Conservation (phyloP, 805 yeast genomes). For the Martiniozyma abietophila region DNA sequence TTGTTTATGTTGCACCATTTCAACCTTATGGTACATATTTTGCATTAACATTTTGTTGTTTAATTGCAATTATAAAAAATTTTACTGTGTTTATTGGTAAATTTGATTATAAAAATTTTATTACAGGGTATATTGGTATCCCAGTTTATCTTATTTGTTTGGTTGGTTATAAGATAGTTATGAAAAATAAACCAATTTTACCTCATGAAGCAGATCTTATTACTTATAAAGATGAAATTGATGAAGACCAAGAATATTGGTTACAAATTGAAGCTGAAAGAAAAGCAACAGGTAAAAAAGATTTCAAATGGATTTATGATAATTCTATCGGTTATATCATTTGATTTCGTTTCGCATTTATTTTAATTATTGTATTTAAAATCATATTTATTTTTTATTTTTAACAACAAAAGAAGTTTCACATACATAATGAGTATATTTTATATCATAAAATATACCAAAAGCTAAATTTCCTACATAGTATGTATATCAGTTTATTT, state of each 20-base stretch:
- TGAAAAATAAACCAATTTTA: slow-evolving; percentile 37
- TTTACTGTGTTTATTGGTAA: slow-evolving; percentile 55
- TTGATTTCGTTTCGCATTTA: too few species aligned
- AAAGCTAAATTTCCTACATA: too few species aligned
- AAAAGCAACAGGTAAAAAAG: slow-evolving; percentile 13
- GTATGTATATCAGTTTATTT: too few species aligned
- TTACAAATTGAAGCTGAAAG: slow-evolving; percentile 11
- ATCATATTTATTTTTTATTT: too few species aligned
- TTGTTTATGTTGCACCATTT: slow-evolving; percentile 54
- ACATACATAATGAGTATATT: too few species aligned
- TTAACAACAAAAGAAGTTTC: too few species aligned
- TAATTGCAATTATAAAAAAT: slow-evolving; percentile 56
- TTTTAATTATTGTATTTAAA: too few species aligned
- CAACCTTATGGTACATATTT: slow-evolving; percentile 60
- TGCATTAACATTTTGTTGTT: slow-evolving; percentile 41
- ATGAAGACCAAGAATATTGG: slow-evolving; percentile 39
- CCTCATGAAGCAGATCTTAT: slow-evolving; percentile 53
- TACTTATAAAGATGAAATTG: slow-evolving; percentile 46
- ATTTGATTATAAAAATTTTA: slow-evolving; percentile 55
- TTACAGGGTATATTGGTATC: slow-evolving; percentile 70
- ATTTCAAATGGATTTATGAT: slow-evolving; percentile 21
- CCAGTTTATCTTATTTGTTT: slow-evolving; percentile 49
- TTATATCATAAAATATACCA: too few species aligned
- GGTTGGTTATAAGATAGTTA: slow-evolving; percentile 49
- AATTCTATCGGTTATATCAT: slow-evolving; percentile 21